Evolutionary conservation across 352 stramenopile genomes (phyloP).

Genomic region (Phytophthora gonapodyides): DNA sequence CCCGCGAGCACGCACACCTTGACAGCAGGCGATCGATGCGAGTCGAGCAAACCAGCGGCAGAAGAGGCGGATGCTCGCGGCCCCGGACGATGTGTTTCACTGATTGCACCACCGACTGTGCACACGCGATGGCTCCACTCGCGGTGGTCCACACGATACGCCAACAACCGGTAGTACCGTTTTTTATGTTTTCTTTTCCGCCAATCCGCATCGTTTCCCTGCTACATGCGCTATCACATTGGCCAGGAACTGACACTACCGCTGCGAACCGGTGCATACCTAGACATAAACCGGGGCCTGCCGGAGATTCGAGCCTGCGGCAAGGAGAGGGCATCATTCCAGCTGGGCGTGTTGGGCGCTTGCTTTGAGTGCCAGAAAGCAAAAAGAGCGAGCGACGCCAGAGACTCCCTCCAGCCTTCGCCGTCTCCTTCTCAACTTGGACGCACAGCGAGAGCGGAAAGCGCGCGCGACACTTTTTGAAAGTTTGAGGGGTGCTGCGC

Average conservation of each 20-base stretch:
- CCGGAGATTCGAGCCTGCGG: conserved; percentile 26
- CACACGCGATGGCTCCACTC: not conserved
- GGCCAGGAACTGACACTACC: conserved; percentile 13
- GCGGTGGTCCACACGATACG: conserved; percentile 1
- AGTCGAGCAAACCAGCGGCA: conserved; percentile 1
- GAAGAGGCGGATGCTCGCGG: conserved; percentile 14
- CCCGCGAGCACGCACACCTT: too few relatives aligned
- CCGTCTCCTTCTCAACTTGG: too few relatives aligned
- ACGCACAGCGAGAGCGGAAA: not conserved
- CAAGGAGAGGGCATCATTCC: not conserved
- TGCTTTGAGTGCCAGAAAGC: conserved; percentile 34
- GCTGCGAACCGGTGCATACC: not conserved
- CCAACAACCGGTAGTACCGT: not conserved
- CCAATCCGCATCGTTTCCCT: conserved; percentile 11
- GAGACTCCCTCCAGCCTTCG: not conserved
- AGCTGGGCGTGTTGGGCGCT: conserved; percentile 30
- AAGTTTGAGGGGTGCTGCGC: not conserved
- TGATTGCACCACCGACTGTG: conserved; percentile 25
- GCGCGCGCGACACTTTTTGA: conserved; percentile 17
- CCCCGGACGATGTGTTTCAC: conserved; percentile 23
- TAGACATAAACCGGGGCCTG: conserved; percentile 8
- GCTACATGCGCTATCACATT: not conserved
- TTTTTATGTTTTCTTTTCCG: not conserved
- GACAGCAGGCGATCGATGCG: too few relatives aligned
- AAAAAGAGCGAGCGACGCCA: conserved; percentile 40